Evolutionary conservation across 2,329 filamentous ascomycete genomes (phyloP).

Genomic region (Penicillium brevicompactum): DNA sequence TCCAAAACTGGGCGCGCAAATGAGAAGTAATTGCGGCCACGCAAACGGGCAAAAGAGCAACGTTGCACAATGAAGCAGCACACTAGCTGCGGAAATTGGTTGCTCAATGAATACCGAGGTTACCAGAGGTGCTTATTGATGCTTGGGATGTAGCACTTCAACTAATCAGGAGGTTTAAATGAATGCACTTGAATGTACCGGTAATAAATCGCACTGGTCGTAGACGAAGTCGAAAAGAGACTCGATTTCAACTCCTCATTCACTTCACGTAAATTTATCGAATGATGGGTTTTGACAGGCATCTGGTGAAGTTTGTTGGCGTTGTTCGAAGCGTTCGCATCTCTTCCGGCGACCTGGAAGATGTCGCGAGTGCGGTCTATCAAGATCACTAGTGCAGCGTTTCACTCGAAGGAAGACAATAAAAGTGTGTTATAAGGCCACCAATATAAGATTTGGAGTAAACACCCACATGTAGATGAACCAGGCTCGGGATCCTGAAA

Average conservation of each 20-base stretch:
- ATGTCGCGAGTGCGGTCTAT: conserved; percentile 76
- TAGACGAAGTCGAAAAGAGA: too few relatives aligned
- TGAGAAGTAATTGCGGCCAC: too few relatives aligned
- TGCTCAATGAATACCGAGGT: not conserved
- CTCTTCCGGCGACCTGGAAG: conserved; percentile 33
- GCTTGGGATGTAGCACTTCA: not conserved
- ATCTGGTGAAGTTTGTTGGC: conserved; percentile 10
- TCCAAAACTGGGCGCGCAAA: too few relatives aligned
- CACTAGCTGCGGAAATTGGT: too few relatives aligned
- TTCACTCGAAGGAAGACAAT: conserved; percentile 71
- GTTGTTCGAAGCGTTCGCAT: not conserved
- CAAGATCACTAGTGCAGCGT: conserved; percentile 70
- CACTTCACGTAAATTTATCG: too few relatives aligned
- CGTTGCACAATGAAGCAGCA: too few relatives aligned
- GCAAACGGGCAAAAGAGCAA: too few relatives aligned
- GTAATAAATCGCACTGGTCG: too few relatives aligned
- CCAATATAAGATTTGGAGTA: conserved; percentile 60
- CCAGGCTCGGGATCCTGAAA: conserved; percentile 54
- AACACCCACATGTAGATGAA: conserved; percentile 67
- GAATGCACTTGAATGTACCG: too few relatives aligned
- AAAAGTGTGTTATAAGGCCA: conserved; percentile 81
- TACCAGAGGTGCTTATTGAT: not conserved
- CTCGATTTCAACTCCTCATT: too few relatives aligned
- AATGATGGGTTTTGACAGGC: conserved; percentile 49
- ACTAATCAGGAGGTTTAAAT: not conserved